Percentiles rank a stretch among this genome's conserved stretches.
Evolutionary conservation across 2,329 filamentous ascomycete species (phyloP).

Genomic region (Monosporascus sp.): DNA sequence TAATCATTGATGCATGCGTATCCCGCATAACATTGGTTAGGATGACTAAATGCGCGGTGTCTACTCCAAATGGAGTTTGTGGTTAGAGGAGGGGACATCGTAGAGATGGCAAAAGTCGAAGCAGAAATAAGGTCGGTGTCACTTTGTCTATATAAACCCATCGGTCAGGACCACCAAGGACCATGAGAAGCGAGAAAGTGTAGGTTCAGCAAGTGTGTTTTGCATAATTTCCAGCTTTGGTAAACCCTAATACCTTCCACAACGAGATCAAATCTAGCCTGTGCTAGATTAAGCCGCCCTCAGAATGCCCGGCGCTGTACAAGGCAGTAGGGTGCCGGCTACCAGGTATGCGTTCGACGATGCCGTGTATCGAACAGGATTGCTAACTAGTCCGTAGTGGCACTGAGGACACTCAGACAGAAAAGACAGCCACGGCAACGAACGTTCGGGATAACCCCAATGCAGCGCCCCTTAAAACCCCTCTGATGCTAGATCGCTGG

Average conservation of each 20-base stretch:
- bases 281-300: not conserved
- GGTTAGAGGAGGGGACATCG: not conserved
- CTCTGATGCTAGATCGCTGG: slow-evolving; percentile 22
- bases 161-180: not conserved
- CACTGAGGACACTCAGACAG: not conserved
- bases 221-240: not conserved
- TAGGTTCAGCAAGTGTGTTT: not conserved
- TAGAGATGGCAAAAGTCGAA: not conserved
- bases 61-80: not conserved
- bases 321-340: not conserved
- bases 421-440: not conserved
- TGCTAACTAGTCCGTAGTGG: not conserved
- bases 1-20: not conserved
- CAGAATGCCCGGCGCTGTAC: not conserved
- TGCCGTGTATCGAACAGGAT: not conserved
- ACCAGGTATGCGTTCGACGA: not conserved
- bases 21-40: not conserved
- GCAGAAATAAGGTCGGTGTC: not conserved
- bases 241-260: not conserved
- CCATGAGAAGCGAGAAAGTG: not conserved
- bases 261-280: not conserved
- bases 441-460: not conserved
- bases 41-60: not conserved
- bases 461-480: not conserved
- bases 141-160: not conserved